Percentiles rank a stretch among this genome's conserved stretches.
These are phyloP conservation scores for Annulohypoxylon truncatum DNA, from an alignment of 2,329 filamentous ascomycete genomes.

Conservation along the genomic window DNA sequence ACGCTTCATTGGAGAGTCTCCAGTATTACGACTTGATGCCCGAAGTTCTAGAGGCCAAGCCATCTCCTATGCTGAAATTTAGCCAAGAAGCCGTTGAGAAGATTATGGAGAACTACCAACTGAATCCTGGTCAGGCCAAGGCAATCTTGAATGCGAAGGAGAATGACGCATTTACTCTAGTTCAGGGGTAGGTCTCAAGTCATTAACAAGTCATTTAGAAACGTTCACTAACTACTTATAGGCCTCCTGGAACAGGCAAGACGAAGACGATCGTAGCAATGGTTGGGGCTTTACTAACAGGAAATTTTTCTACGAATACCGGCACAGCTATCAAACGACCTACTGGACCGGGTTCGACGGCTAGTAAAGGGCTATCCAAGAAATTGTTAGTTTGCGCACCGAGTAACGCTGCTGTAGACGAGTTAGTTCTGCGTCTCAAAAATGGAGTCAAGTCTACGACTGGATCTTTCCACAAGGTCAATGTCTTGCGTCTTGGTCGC, in stretches of 20 bases:
- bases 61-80: slow-evolving; percentile 88
- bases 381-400: slow-evolving; percentile 97
- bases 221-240: slow-evolving; percentile 53
- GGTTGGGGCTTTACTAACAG: slow-evolving; percentile 85
- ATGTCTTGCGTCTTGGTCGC: slow-evolving; percentile 88
- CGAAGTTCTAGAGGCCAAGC: slow-evolving; percentile 88
- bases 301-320: slow-evolving; percentile 58
- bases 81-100: slow-evolving; percentile 76
- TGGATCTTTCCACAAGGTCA: slow-evolving; percentile 80
- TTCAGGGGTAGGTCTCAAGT: slow-evolving; percentile 76
- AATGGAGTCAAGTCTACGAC: slow-evolving; percentile 81
- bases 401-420: slow-evolving; percentile 97
- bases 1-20: slow-evolving; percentile 87
- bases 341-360: slow-evolving; percentile 49
- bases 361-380: slow-evolving; percentile 64
- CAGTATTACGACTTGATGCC: slow-evolving; percentile 97
- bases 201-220: background rate
- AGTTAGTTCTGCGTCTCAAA: slow-evolving; percentile 93
- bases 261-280: slow-evolving; percentile 98
- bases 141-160: slow-evolving; percentile 92
- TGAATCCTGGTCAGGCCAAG: slow-evolving; percentile 90
- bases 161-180: slow-evolving; percentile 96
- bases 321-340: slow-evolving; percentile 60
- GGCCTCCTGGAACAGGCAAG: slow-evolving; percentile 95
- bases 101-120: slow-evolving; percentile 79